Conservation (phyloP, 1,284 basidiomycete species). For the Puccinia coronata region DNA sequence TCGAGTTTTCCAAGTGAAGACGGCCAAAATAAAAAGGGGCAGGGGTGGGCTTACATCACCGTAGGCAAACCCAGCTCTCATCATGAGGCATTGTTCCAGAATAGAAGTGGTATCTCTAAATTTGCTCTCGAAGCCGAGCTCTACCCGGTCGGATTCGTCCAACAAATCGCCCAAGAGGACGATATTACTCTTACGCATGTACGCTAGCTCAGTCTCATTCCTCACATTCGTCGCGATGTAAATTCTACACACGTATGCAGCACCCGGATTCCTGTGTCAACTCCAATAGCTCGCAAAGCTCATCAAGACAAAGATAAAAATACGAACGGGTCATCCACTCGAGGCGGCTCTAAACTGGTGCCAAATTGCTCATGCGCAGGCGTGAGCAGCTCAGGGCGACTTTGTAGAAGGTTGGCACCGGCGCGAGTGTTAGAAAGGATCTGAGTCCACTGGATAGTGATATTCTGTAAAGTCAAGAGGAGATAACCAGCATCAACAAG, state of each 20-base stretch:
- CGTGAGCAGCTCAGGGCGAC: constrained; percentile 8
- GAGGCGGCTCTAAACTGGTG: constrained; percentile 37
- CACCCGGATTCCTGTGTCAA: not conserved
- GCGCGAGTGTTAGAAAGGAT: not conserved
- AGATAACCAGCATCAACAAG: not conserved
- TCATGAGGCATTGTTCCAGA: constrained; percentile 43
- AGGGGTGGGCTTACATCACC: constrained; percentile 33
- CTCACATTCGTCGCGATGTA: constrained; percentile 44
- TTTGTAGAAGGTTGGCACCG: constrained; percentile 29
- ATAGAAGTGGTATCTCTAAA: constrained; percentile 39
- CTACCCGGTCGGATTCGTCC: constrained; percentile 20
- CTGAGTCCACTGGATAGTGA: constrained; percentile 37
- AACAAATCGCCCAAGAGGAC: constrained; percentile 41
- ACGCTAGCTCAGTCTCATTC: constrained; percentile 15
- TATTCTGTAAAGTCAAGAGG: not conserved
- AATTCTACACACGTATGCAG: constrained; percentile 1
- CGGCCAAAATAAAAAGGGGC: not conserved
- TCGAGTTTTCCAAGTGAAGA: not conserved
- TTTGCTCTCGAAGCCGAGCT: constrained; percentile 21
- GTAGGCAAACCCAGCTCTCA: constrained; percentile 42
- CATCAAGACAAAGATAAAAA: not conserved
- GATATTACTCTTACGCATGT: constrained; percentile 27
- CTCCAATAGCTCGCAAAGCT: not conserved
- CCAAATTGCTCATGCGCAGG: constrained; percentile 29
- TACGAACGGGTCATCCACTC: constrained; percentile 40